Evolutionary conservation across 164 flowering plant species (phyloP).

Genomic region (Aristolochia californica): DNA sequence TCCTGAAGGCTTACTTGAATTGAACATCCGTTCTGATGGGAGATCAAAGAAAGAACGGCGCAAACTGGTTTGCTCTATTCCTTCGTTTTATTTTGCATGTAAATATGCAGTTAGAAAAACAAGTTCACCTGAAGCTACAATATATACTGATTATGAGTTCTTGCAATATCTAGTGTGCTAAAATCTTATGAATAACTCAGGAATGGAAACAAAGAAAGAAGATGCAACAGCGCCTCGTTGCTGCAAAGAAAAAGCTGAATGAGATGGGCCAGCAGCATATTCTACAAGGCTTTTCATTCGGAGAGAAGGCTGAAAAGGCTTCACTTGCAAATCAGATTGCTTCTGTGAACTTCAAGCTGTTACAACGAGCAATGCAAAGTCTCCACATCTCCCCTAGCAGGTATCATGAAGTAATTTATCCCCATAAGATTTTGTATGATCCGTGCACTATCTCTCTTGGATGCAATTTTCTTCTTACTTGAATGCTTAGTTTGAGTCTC

Average conservation of each 20-base stretch:
- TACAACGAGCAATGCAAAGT: constrained; percentile 51
- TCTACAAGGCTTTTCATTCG: constrained; percentile 67
- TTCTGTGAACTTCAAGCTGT: constrained; percentile 52
- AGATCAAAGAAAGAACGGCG: constrained; percentile 92
- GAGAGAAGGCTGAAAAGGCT: constrained; percentile 52
- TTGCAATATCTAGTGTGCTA: not conserved
- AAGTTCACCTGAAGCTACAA: not conserved
- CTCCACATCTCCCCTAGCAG: constrained; percentile 33
- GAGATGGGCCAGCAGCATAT: constrained; percentile 81
- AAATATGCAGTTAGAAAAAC: not conserved
- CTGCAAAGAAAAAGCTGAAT: constrained; percentile 69
- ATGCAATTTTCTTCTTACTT: not conserved
- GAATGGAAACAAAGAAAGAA: constrained; percentile 86
- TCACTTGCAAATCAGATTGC: constrained; percentile 67
- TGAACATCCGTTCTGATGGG: constrained; percentile 56
- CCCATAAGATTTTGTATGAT: not conserved
- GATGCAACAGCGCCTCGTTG: constrained; percentile 49
- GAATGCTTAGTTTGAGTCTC: too few relatives aligned
- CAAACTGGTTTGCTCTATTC: constrained; percentile 57
- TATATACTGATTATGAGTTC: not conserved
- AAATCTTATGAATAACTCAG: constrained; percentile 26
- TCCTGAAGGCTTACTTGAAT: constrained; percentile 84
- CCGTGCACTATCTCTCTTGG: too few relatives aligned
- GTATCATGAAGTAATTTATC: constrained; percentile 18
- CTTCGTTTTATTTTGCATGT: not conserved